phyloP scores from a whole-genome alignment of 805 yeast species.

The Pichia eremophila region DNA sequence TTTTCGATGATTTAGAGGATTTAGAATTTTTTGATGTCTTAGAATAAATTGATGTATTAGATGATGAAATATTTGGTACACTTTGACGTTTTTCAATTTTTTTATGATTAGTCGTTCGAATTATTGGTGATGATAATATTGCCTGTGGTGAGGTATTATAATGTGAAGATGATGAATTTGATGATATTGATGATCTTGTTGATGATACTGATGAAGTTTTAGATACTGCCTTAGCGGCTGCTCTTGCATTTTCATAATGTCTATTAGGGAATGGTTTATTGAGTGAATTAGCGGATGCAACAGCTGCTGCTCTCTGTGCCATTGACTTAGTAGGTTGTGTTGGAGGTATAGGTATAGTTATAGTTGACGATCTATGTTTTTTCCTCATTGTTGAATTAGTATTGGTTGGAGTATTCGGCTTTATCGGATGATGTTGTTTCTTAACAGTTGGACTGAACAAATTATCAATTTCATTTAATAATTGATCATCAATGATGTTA shows the following conservation, averaged over 20 bases:
- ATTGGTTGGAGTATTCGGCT: background rate
- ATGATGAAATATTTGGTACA: background rate
- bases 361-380: too few species aligned
- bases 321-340: background rate
- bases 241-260: conserved; percentile 3
- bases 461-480: conserved; percentile 1
- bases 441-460: background rate
- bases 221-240: conserved; percentile 7
- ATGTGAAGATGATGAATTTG: too few species aligned
- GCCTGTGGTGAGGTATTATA: too few species aligned
- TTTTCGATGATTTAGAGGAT: background rate
- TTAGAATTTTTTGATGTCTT: background rate
- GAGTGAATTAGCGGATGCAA: background rate
- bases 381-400: background rate
- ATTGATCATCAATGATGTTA: background rate
- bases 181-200: too few species aligned
- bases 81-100: background rate
- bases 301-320: conserved; percentile 7
- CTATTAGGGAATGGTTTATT: background rate
- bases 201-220: too few species aligned
- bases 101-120: too few species aligned
- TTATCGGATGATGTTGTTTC: too few species aligned
- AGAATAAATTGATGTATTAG: background rate
- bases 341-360: too few species aligned
- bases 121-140: too few species aligned